A percentile compares a stretch with the other conserved stretches of the same genome.
phyloP scores from a whole-genome alignment of 176 grass and related monocot genomes.

The Carex cristatella region DNA sequence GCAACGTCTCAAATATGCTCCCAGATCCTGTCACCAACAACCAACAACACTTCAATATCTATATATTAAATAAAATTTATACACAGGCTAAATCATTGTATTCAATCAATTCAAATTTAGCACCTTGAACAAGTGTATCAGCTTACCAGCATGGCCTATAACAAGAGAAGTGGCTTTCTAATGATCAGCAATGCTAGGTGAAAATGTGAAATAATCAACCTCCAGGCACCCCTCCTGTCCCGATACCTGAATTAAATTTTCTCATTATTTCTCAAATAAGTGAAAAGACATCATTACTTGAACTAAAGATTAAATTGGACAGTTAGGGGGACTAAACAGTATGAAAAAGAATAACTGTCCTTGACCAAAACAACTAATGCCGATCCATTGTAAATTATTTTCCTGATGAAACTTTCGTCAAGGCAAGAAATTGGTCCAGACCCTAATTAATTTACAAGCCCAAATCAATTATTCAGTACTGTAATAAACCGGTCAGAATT shows the following conservation, averaged over 20 bases:
- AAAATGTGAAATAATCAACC: constrained; percentile 88
- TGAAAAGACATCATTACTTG: not conserved
- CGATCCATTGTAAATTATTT: not conserved
- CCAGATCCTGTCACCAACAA: constrained; percentile 49
- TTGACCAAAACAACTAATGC: not conserved
- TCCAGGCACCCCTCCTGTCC: constrained; percentile 35
- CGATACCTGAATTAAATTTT: constrained; percentile 38
- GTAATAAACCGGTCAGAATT: not conserved
- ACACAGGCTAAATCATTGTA: not conserved
- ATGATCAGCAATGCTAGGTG: constrained; percentile 60
- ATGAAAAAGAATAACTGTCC: not conserved
- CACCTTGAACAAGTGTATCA: not conserved
- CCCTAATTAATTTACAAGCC: not conserved
- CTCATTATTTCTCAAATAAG: not conserved
- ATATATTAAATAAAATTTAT: not conserved
- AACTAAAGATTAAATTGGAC: not conserved
- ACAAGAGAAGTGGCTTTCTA: constrained; percentile 62
- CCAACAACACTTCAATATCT: not conserved
- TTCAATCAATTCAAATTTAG: not conserved
- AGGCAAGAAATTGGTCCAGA: not conserved
- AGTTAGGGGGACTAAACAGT: not conserved
- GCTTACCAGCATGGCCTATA: constrained; percentile 81
- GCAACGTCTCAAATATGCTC: constrained; percentile 82
- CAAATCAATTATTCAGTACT: not conserved
- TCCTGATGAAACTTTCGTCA: not conserved